Percentiles rank a stretch among this genome's conserved stretches.
Evolutionary conservation across 2,329 filamentous ascomycete genomes (phyloP).

Genomic region (Pseudocercospora fuligena): DNA sequence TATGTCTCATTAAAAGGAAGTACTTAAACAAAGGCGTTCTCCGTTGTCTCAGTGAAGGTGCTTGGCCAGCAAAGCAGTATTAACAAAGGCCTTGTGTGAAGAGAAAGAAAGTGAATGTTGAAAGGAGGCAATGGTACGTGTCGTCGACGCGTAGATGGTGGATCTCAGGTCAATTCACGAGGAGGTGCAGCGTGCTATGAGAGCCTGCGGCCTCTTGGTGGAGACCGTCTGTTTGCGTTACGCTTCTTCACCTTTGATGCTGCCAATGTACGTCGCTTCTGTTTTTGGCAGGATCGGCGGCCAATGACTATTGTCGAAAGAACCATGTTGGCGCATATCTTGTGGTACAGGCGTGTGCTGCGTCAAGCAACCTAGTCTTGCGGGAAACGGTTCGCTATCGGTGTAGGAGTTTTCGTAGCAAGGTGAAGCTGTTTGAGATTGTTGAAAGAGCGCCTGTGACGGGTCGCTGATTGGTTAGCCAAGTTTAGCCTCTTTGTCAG

Average conservation of each 20-base stretch:
- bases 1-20: slow-evolving; percentile 1
- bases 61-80: slow-evolving; percentile 24
- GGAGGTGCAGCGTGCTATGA: slow-evolving; percentile 1
- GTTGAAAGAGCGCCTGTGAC: background rate
- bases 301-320: slow-evolving; percentile 9
- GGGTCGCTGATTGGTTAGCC: background rate
- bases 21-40: slow-evolving; percentile 12
- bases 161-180: background rate
- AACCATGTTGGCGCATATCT: background rate
- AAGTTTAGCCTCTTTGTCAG: background rate
- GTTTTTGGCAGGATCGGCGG: background rate
- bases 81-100: slow-evolving; percentile 19
- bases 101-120: slow-evolving; percentile 19
- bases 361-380: background rate
- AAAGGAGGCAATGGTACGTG: background rate
- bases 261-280: slow-evolving; percentile 9
- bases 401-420: background rate
- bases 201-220: slow-evolving; percentile 13
- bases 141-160: background rate
- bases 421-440: slow-evolving; percentile 3
- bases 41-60: slow-evolving; percentile 15
- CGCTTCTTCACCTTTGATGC: background rate
- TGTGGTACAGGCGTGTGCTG: background rate
- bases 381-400: slow-evolving; percentile 14
- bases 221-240: slow-evolving; percentile 4